Conservation (phyloP, 176 grass and related monocot species). For the Stipa capillata region DNA sequence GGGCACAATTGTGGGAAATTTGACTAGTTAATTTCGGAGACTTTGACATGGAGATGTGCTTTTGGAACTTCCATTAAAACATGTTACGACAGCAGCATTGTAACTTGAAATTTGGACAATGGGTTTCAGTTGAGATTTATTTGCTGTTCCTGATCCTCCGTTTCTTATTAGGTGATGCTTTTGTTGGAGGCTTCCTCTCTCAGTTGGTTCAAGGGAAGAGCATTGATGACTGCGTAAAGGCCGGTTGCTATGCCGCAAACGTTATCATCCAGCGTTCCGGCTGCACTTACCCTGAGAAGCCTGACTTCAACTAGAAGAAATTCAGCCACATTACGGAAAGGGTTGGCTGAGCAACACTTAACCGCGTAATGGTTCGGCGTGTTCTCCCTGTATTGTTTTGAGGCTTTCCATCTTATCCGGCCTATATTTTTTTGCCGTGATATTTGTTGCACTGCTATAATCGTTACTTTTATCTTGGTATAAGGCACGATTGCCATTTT, state of each 20-base stretch:
- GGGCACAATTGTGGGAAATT: neutral
- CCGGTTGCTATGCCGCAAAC: constrained; percentile 79
- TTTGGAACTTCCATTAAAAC: neutral
- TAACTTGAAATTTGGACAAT: neutral
- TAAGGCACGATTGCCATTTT: constrained; percentile 44
- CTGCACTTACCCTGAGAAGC: constrained; percentile 96
- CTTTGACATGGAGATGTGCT: neutral
- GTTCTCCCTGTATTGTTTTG: constrained; percentile 25
- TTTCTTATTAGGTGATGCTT: constrained; percentile 64
- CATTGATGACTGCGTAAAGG: constrained; percentile 69
- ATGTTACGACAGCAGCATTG: neutral
- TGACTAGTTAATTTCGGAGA: neutral
- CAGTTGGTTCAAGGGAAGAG: constrained; percentile 77
- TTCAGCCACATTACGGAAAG: neutral
- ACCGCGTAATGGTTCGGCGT: constrained; percentile 5
- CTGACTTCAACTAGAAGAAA: constrained; percentile 64
- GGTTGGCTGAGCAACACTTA: constrained; percentile 15
- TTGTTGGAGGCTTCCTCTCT: constrained; percentile 95
- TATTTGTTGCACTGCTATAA: constrained; percentile 13
- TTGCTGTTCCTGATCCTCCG: neutral
- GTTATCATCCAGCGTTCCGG: constrained; percentile 85
- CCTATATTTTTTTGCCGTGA: constrained; percentile 19
- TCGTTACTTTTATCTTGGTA: neutral
- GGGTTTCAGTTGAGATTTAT: neutral
- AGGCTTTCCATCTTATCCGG: constrained; percentile 28